Conservation (phyloP, 2,329 filamentous ascomycete genomes). For the Bimuria novae-zelandiae region DNA sequence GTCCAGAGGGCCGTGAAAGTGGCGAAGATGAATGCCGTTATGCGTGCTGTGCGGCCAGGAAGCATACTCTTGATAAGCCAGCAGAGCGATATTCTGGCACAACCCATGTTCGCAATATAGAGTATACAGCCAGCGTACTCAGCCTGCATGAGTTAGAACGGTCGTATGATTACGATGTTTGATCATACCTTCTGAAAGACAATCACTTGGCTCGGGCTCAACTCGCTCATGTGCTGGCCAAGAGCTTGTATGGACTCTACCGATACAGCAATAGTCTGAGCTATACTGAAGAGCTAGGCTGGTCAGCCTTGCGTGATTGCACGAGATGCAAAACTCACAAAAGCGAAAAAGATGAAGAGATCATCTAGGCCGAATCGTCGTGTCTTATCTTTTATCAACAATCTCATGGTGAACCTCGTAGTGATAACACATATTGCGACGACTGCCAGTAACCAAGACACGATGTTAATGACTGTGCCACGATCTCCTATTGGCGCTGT, state of each 20-base stretch:
- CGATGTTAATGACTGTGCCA: conserved; percentile 24
- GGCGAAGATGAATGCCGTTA: conserved; percentile 23
- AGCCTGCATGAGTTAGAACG: conserved; percentile 21
- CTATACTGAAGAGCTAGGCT: conserved; percentile 32
- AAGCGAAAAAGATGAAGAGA: conserved; percentile 30
- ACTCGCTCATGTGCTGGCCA: conserved; percentile 17
- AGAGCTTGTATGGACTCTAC: conserved; percentile 28
- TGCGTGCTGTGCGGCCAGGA: conserved; percentile 21
- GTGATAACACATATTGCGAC: conserved; percentile 26
- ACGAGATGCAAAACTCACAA: conserved; percentile 23
- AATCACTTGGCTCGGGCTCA: conserved; percentile 12
- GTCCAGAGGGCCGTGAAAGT: conserved; percentile 31
- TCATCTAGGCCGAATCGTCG: conserved; percentile 28
- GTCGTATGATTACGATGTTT: background rate
- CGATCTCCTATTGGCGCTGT: conserved; percentile 15
- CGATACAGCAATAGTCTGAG: conserved; percentile 33
- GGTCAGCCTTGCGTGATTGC: conserved; percentile 3
- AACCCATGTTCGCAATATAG: conserved; percentile 39
- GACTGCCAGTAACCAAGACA: conserved; percentile 35
- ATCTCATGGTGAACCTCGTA: conserved; percentile 32
- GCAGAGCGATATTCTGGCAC: conserved; percentile 31
- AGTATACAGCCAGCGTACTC: conserved; percentile 32
- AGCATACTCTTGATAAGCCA: conserved; percentile 31
- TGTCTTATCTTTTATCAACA: conserved; percentile 23
- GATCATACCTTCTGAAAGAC: conserved; percentile 30